Base-by-base conservation (phyloP, 1,284 basidiomycete genomes). In the Microbotryomycetes sp. region DNA sequence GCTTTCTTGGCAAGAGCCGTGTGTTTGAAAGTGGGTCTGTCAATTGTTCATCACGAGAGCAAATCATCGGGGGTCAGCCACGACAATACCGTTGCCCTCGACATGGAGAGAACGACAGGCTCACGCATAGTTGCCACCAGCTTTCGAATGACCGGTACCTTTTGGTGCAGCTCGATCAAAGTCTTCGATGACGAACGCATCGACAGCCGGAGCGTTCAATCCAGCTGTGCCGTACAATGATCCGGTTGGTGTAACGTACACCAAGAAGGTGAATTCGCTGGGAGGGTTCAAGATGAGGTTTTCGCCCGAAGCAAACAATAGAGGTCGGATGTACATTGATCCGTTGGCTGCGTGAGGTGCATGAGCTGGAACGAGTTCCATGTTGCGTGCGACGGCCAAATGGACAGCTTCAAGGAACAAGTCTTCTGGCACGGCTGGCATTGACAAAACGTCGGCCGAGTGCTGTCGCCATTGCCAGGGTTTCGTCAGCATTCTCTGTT, bases 141-240 rank as follows among this genome's bases (percentile, higher is more conserved):
- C 36, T 19, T 42, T 42, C 12, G 36, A 42, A 42, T 42, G 36
- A 9, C 62, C 61, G 2, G 70, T 74, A 2, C 73, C 73, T 56
- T 64, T 65, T 23, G 74, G 74, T 7, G 75, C 75, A 2, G 74
- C 71, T 19, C 75, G 70, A 65, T 76, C 75, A 46, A 76, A 76
- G 12, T 70, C 66, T 56, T 76, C 73, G 15, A 76, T 61, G 12
- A 76, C 72, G 49, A 74, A 67, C 2, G 71, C 74, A 31, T 76
- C 75, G 28, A 76, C 71, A 4, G 74, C 74, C 4, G 75, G 74
- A 2, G 58, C 69, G 31, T 66, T 65, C 22, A 63, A 65, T 47
- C 70, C 70, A 2, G 72, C 67, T 15, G 70, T 61, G 28, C 75
- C 74, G 64, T 76, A 76, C 6, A 75, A 71, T n/a, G 67, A 69